Evolutionary conservation across 2,329 filamentous ascomycete genomes (phyloP).

Genomic region (Pyrenochaeta sp.): DNA sequence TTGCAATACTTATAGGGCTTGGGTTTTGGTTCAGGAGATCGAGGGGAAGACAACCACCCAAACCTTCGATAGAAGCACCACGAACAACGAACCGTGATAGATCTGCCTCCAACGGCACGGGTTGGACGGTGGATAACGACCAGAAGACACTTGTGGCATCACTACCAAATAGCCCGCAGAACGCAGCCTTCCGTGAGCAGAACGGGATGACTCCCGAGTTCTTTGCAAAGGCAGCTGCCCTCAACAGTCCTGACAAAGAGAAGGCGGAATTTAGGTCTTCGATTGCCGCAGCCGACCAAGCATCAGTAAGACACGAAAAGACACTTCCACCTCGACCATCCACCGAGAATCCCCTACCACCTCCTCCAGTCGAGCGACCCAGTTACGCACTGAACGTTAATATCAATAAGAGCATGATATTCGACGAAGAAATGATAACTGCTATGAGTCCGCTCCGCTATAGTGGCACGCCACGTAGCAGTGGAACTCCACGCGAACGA

Average conservation of each 20-base stretch:
- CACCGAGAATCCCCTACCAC: constrained; percentile 20
- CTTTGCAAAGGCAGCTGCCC: constrained; percentile 17
- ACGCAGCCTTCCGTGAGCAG: constrained; percentile 18
- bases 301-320: constrained; percentile 6
- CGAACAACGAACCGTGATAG: constrained; percentile 9
- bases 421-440: constrained; percentile 32
- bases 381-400: constrained; percentile 35
- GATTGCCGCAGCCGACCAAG: constrained; percentile 5
- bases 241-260: constrained; percentile 12
- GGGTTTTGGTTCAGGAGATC: constrained; percentile 32
- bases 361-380: constrained; percentile 20
- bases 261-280: constrained; percentile 5
- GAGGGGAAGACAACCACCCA: constrained; percentile 19
- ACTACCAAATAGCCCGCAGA: constrained; percentile 31
- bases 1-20: constrained; percentile 28
- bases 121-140: constrained; percentile 22
- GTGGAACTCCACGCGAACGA: constrained; percentile 21
- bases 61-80: constrained; percentile 22
- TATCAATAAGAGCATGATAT: constrained; percentile 39
- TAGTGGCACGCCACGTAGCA: constrained; percentile 15
- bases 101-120: constrained; percentile 27
- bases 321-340: constrained; percentile 18
- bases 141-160: constrained; percentile 35
- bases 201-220: constrained; percentile 15
- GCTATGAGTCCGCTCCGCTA: constrained; percentile 18